Conservation (phyloP, 2,329 filamentous ascomycete species). For the Cercospora sesami region DNA sequence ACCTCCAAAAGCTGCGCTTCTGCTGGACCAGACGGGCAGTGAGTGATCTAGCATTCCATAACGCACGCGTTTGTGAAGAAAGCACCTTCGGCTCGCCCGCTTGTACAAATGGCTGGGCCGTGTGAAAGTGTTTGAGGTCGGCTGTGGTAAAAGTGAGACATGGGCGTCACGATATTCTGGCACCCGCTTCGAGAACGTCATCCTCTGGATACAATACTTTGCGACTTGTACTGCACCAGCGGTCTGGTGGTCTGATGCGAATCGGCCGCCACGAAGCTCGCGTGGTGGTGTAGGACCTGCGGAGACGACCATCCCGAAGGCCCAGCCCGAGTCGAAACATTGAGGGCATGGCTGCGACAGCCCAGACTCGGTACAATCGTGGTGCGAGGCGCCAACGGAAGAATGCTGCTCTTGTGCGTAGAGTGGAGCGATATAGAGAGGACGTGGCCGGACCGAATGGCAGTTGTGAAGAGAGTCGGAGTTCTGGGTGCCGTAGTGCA, state of each 20-base stretch:
- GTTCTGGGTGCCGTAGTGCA: too few species aligned
- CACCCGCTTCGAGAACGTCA: not conserved
- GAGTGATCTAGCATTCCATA: not conserved
- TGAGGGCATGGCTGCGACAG: too few species aligned
- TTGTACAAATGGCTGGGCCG: not conserved
- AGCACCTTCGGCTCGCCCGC: not conserved
- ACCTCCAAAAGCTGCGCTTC: not conserved
- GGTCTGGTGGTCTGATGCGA: too few species aligned
- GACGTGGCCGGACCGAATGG: too few species aligned
- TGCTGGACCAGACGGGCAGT: not conserved
- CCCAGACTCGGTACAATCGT: not conserved
- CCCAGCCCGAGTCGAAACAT: not conserved
- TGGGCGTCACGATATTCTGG: slow-evolving; percentile 1
- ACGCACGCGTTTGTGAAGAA: not conserved
- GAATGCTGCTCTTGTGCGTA: too few species aligned
- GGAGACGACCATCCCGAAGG: not conserved
- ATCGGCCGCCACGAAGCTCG: not conserved
- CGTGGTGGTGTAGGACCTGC: not conserved
- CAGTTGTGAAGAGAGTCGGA: too few species aligned
- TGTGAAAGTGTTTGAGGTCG: not conserved
- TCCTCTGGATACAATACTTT: not conserved
- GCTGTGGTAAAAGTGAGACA: not conserved
- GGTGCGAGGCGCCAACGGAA: too few species aligned
- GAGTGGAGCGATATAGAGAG: too few species aligned
- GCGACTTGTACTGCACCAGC: not conserved